phyloP scores from a whole-genome alignment of 192 early-diverging fungal genomes.

The Phlyctochytrium planicorne region DNA sequence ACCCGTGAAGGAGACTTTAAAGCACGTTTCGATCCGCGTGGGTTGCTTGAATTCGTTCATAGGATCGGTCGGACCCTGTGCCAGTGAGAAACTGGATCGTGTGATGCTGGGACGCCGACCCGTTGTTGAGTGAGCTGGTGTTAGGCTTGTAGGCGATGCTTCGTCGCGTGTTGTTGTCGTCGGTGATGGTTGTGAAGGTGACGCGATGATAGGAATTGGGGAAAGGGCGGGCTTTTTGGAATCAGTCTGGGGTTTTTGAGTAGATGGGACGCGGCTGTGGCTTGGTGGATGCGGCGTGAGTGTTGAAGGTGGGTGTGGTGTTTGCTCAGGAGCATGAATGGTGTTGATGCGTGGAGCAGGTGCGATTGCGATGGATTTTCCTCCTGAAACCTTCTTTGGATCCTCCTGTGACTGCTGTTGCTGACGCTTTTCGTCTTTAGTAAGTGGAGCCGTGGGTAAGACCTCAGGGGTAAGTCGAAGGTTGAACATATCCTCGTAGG shows the following conservation, averaged over 20 bases:
- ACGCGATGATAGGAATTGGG: not conserved
- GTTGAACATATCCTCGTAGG: not conserved
- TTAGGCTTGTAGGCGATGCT: slow-evolving; percentile 13
- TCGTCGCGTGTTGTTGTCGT: not conserved
- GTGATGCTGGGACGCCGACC: not conserved
- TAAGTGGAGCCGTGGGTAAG: not conserved
- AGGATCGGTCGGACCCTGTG: not conserved
- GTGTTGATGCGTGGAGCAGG: not conserved
- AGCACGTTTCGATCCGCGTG: slow-evolving; percentile 35
- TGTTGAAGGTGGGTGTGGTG: not conserved
- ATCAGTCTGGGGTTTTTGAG: no score
- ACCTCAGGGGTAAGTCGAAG: not conserved
- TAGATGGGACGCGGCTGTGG: no score
- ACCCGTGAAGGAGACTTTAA: slow-evolving; percentile 43
- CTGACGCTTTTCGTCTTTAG: not conserved
- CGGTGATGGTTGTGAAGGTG: not conserved
- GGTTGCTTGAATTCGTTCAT: slow-evolving; percentile 24
- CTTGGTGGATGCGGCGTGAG: no score
- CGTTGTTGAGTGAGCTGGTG: not conserved
- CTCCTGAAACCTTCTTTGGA: not conserved
- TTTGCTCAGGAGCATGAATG: not conserved
- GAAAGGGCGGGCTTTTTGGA: not conserved
- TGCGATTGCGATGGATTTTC: not conserved
- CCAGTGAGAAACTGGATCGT: slow-evolving; percentile 3
- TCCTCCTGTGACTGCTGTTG: not conserved